These are phyloP conservation scores for Nectriaceae sp. DNA, from an alignment of 2,329 filamentous ascomycete species.

Conservation along the genomic window DNA sequence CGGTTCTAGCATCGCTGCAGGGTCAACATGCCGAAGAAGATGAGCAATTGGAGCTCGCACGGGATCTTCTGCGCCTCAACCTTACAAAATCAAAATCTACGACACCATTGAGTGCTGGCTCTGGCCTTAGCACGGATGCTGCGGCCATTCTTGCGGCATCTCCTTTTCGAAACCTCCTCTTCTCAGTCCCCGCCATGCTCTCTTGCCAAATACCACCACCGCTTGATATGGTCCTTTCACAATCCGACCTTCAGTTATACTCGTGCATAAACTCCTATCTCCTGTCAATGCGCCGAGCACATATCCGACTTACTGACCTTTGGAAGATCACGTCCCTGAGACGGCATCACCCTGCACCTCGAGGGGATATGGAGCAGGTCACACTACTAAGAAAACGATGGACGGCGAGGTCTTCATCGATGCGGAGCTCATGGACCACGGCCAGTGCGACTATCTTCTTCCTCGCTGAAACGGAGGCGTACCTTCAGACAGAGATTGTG, in stretches of 20 bases:
- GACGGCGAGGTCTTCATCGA: conserved; percentile 61
- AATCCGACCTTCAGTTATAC: conserved; percentile 76
- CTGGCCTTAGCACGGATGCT: conserved; percentile 34
- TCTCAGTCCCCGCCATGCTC: conserved; percentile 72
- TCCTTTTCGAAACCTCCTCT: conserved; percentile 78
- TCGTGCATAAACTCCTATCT: conserved; percentile 87
- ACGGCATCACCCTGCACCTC: conserved; percentile 73
- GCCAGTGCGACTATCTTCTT: conserved; percentile 87
- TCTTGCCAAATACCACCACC: conserved; percentile 75
- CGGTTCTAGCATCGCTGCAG: conserved; percentile 74
- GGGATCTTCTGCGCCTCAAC: conserved; percentile 70
- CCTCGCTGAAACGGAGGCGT: conserved; percentile 81
- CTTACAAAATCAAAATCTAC: conserved; percentile 52
- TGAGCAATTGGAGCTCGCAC: conserved; percentile 80
- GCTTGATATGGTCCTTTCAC: conserved; percentile 82
- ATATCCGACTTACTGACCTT: conserved; percentile 79
- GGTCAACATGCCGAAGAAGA: conserved; percentile 74
- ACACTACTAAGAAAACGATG: conserved; percentile 64
- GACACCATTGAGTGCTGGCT: conserved; percentile 40
- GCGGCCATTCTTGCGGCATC: conserved; percentile 45
- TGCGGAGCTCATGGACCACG: conserved; percentile 88
- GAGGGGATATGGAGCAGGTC: conserved; percentile 61
- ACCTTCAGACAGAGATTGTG: conserved; percentile 88
- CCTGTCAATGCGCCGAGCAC: conserved; percentile 79
- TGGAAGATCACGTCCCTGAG: conserved; percentile 85